Evolutionary conservation across 1,284 basidiomycete species (phyloP).

Genomic region (Singerocomus inundabilis): DNA sequence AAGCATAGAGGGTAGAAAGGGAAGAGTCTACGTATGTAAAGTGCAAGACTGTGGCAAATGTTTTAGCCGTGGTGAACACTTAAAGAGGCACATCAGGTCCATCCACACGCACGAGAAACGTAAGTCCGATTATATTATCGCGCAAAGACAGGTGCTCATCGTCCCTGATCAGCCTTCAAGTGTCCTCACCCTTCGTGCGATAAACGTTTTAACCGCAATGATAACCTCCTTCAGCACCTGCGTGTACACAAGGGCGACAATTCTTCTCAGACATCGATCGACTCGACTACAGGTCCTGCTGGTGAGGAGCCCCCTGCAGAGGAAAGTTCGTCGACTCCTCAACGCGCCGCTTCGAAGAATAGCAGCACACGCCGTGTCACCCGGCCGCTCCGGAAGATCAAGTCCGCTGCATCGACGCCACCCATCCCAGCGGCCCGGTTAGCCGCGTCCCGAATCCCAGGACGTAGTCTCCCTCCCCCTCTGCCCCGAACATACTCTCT

Average conservation of each 20-base stretch:
- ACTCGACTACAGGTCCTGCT: conserved; percentile 27
- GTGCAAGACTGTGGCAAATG: conserved; percentile 70
- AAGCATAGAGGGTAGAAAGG: conserved; percentile 37
- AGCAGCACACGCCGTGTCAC: conserved; percentile 25
- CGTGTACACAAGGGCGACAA: conserved; percentile 51
- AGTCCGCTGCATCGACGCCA: conserved; percentile 37
- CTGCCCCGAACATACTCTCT: conserved; percentile 35
- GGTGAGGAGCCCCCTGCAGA: conserved; percentile 28
- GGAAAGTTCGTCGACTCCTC: conserved; percentile 23
- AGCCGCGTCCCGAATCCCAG: conserved; percentile 33
- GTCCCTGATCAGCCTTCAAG: conserved; percentile 48
- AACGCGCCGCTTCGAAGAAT: conserved; percentile 27
- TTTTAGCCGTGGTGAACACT: conserved; percentile 73
- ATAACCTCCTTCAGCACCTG: conserved; percentile 62
- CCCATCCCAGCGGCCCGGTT: conserved; percentile 35
- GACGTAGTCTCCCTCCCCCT: conserved; percentile 30
- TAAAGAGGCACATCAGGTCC: conserved; percentile 73
- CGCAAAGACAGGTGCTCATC: conserved; percentile 19
- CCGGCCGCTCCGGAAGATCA: conserved; percentile 35
- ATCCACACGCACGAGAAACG: conserved; percentile 80
- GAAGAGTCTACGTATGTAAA: conserved; percentile 58
- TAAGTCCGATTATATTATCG: conserved; percentile 39
- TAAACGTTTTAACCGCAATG: conserved; percentile 61
- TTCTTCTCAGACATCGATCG: conserved; percentile 37
- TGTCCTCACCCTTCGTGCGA: conserved; percentile 56